phyloP scores from a whole-genome alignment of 257 asterid genomes.

The Linaria vulgaris region DNA sequence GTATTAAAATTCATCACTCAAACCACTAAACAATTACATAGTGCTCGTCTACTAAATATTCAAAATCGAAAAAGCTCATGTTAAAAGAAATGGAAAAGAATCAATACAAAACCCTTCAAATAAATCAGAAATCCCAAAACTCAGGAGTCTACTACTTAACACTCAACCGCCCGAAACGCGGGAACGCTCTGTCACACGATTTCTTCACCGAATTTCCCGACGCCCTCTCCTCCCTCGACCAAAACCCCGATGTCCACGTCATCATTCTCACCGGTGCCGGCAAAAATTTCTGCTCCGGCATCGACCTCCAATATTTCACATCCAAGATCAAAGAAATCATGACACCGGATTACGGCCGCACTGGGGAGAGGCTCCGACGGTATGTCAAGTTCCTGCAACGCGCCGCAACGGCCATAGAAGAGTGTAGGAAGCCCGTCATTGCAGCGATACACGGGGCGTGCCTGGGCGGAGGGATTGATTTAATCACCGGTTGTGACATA shows the following conservation, averaged over 20 bases:
- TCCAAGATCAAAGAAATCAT: background rate
- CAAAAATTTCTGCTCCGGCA: slow-evolving; percentile 79
- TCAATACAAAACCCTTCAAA: no score
- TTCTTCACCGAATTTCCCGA: slow-evolving; percentile 80
- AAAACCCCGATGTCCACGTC: slow-evolving; percentile 57
- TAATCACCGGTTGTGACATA: slow-evolving; percentile 78
- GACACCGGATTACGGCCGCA: slow-evolving; percentile 48
- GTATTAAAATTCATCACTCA: no score
- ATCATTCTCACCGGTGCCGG: slow-evolving; percentile 70
- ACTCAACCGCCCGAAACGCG: slow-evolving; percentile 54
- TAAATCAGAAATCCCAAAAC: no score
- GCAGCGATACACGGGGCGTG: slow-evolving; percentile 84
- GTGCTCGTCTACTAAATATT: no score
- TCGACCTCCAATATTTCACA: slow-evolving; percentile 50
- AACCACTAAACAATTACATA: no score
- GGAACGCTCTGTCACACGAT: slow-evolving; percentile 69
- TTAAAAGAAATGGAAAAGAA: no score
- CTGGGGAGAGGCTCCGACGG: slow-evolving; percentile 60
- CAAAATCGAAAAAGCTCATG: no score
- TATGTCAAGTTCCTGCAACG: slow-evolving; percentile 60
- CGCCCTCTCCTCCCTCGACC: slow-evolving; percentile 67
- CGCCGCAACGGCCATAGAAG: slow-evolving; percentile 72
- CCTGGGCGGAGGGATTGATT: slow-evolving; percentile 80
- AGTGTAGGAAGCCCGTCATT: slow-evolving; percentile 86
- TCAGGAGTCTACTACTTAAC: no score